Base-by-base conservation (phyloP, 2,329 filamentous ascomycete species). In the Aspergillus sp. region DNA sequence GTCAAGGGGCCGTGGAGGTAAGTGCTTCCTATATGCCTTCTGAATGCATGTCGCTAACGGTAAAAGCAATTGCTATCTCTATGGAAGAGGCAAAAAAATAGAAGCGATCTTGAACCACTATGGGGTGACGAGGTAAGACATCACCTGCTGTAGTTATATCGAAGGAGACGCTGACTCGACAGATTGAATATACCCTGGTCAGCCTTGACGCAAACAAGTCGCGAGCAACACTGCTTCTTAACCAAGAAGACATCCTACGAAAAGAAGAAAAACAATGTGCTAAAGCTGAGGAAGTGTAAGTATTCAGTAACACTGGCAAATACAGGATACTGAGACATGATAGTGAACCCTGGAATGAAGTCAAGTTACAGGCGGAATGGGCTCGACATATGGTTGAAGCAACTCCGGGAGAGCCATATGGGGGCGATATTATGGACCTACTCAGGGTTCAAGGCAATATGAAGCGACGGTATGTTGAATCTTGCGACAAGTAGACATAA, bases 401-500 rank as follows among this genome's bases (percentile, higher is more conserved):
- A 1, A 66, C 62, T 8, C 65, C 65, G 15, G 57, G 51, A 7
- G 62, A 66, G 30, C 65, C 64, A 51, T 66, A 65, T 13, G 57
- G 54, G 3, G 64, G 53, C 4, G 49, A 39, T 3, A 58, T 54
- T 13, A 38, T 39, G 21, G 64, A 64, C 27, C 42, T 65, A 2
- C 41, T 65, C 11, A 57, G 57, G 15, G 65, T 66, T 6, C 58
- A 66, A 49, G 8, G 17, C n/a, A 64, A 64, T 25, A 66, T 67
- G 65, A 64, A 62, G 21, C 39, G 30, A 50, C 58, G 65, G 65
- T 63, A 42, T 42, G 21, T 11, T 21, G 3, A 4, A 7, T 32
- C 10, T 13, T 3, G 1, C 8, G 15, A 7, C n/a, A 19, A 7
- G 13, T n/a, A 8, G 19, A 3, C 17, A 39, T 11, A 13, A 6